A percentile compares a stretch with the other conserved stretches of the same genome.
These are phyloP conservation scores for Xylariales sp. DNA, from an alignment of 2,329 filamentous ascomycete genomes.

Conservation along the genomic window DNA sequence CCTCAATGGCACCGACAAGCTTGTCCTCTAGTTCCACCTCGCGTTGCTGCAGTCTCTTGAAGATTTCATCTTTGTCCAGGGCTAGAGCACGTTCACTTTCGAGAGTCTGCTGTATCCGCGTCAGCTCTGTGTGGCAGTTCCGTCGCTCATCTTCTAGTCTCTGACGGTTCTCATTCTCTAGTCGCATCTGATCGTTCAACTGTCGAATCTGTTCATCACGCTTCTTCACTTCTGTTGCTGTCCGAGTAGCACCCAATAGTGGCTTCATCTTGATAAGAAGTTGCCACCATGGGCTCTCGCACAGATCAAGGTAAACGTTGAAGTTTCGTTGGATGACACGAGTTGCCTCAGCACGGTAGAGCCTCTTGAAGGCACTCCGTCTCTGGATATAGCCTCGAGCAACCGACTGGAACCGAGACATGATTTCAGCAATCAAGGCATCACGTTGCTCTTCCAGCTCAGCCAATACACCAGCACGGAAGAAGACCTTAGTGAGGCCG, in stretches of 20 bases:
- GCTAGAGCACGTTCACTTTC: constrained; percentile 95
- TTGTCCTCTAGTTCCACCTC: constrained; percentile 92
- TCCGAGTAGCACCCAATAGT: constrained; percentile 84
- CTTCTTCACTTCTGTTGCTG: constrained; percentile 89
- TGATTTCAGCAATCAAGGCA: constrained; percentile 86
- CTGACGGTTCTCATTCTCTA: constrained; percentile 69
- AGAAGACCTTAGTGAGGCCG: constrained; percentile 95
- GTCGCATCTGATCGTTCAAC: constrained; percentile 76
- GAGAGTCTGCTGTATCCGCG: constrained; percentile 85
- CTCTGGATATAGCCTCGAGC: constrained; percentile 87
- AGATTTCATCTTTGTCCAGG: constrained; percentile 97
- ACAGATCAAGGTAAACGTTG: constrained; percentile 82
- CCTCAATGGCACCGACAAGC: constrained; percentile 82
- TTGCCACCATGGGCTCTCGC: constrained; percentile 95
- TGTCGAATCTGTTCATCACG: constrained; percentile 89
- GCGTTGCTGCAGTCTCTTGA: constrained; percentile 89
- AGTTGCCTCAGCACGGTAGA: constrained; percentile 92
- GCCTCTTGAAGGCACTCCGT: constrained; percentile 82
- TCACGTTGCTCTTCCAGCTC: constrained; percentile 96
- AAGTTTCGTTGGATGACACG: constrained; percentile 94
- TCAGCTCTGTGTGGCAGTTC: constrained; percentile 79
- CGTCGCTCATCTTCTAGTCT: constrained; percentile 87
- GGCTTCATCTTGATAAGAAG: constrained; percentile 94
- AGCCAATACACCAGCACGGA: constrained; percentile 89
- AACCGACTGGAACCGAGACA: constrained; percentile 87